phyloP scores from a whole-genome alignment of 2,329 filamentous ascomycete genomes.

The Fusarium sp. region DNA sequence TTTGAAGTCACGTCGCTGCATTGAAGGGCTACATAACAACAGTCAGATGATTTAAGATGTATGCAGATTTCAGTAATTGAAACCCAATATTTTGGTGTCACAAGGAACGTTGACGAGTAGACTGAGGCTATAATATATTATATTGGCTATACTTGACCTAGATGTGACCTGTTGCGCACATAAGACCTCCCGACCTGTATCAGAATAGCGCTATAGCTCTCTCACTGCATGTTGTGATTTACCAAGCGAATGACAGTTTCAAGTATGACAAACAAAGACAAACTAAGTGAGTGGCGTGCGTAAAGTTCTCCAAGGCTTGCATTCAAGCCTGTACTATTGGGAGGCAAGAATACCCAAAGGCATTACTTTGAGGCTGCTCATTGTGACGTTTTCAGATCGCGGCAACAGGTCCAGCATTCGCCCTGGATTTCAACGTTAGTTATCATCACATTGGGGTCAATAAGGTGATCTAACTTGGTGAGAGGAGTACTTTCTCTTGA shows the following conservation, averaged over 20 bases:
- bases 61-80: too few relatives aligned
- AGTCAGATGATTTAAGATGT: background rate
- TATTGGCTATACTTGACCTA: background rate
- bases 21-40: accelerated
- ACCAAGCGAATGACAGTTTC: background rate
- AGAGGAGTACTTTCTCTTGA: background rate
- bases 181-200: background rate
- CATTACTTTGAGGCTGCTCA: background rate
- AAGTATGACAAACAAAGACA: background rate
- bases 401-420: conserved; percentile 1
- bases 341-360: background rate
- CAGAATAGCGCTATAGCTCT: background rate
- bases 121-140: background rate
- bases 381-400: accelerated
- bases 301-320: accelerated
- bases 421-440: background rate
- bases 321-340: too few relatives aligned
- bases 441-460: accelerated
- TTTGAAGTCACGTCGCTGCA: too few relatives aligned
- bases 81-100: background rate
- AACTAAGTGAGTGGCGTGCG: background rate
- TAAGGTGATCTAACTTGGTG: accelerated
- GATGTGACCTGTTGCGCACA: background rate
- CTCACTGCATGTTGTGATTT: accelerated
- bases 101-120: background rate